Evolutionary conservation across 2,329 filamentous ascomycete species (phyloP).

Genomic region (Verticillium dahliae): DNA sequence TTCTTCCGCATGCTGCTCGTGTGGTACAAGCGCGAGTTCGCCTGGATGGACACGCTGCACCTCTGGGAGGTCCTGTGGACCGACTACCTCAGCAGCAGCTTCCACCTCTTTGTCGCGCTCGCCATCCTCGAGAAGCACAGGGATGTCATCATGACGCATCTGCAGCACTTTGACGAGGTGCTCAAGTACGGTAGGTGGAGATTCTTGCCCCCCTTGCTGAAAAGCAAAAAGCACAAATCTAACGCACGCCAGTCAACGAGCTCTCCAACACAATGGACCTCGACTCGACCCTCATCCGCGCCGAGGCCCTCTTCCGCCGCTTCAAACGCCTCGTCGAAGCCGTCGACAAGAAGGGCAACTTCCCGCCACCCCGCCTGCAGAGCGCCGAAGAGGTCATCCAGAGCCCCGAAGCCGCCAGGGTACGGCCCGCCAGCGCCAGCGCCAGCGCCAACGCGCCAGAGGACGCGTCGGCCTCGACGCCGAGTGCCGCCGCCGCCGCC

Average conservation of each 20-base stretch:
- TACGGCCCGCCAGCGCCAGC: conserved; percentile 6
- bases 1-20: conserved; percentile 99
- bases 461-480: background rate
- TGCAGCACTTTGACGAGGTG: conserved; percentile 93
- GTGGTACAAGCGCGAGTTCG: conserved; percentile 98
- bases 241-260: conserved; percentile 69
- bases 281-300: conserved; percentile 75
- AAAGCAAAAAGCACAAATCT: background rate
- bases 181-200: conserved; percentile 75
- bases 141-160: conserved; percentile 92
- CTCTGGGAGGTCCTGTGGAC: conserved; percentile 96
- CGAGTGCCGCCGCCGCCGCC: conserved; percentile 1
- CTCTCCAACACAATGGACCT: conserved; percentile 90
- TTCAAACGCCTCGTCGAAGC: conserved; percentile 87
- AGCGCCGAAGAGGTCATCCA: conserved; percentile 5
- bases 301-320: conserved; percentile 79
- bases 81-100: conserved; percentile 80
- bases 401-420: conserved; percentile 10
- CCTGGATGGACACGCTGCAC: conserved; percentile 77
- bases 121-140: conserved; percentile 93
- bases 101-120: conserved; percentile 89
- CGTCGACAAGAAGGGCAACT: conserved; percentile 85
- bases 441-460: conserved; percentile 1
- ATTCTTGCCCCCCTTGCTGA: conserved; percentile 9
- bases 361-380: conserved; percentile 48